A percentile compares a stretch with the other conserved stretches of the same genome.
Evolutionary conservation across 1,284 basidiomycete genomes (phyloP).

Genomic region (Puccinia hordei): DNA sequence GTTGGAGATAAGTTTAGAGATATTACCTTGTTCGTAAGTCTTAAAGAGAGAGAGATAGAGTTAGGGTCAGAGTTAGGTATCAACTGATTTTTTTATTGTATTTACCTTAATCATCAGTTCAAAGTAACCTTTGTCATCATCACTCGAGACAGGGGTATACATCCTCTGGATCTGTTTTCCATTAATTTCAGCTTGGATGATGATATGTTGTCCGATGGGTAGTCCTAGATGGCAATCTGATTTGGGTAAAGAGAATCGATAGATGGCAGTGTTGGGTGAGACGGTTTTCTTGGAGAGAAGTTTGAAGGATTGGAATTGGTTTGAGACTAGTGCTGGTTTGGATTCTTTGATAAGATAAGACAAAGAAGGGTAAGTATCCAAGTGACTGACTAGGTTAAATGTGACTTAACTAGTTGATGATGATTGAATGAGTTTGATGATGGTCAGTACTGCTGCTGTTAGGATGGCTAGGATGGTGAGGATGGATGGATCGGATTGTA

Average conservation of each 20-base stretch:
- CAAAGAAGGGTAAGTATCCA: too few relatives aligned
- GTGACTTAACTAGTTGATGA: not conserved
- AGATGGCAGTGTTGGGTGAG: constrained; percentile 95
- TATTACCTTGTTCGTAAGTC: constrained; percentile 95
- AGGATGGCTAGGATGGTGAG: not conserved
- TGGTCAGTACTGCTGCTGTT: not conserved
- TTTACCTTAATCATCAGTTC: constrained; percentile 92
- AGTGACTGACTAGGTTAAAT: too few relatives aligned
- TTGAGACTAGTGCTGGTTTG: constrained; percentile 71
- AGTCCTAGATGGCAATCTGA: constrained; percentile 78
- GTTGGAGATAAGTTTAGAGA: constrained; percentile 78
- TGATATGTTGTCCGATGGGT: constrained; percentile 95
- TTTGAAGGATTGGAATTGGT: constrained; percentile 77
- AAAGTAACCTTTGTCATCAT: constrained; percentile 89
- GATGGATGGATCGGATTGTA: not conserved
- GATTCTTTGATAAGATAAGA: too few relatives aligned
- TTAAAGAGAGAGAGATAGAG: constrained; percentile 58
- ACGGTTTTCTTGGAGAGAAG: constrained; percentile 78
- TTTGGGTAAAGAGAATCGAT: constrained; percentile 82
- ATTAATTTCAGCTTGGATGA: constrained; percentile 82
- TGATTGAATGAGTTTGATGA: not conserved
- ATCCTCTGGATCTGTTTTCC: constrained; percentile 86
- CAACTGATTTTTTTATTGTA: constrained; percentile 3
- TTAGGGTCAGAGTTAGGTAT: not conserved
- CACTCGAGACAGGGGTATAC: constrained; percentile 92